Evolutionary conservation across 805 yeast genomes (phyloP), one percentile per base, ranked within the genome.

Genomic region (Danielia reshetovae): DNA sequence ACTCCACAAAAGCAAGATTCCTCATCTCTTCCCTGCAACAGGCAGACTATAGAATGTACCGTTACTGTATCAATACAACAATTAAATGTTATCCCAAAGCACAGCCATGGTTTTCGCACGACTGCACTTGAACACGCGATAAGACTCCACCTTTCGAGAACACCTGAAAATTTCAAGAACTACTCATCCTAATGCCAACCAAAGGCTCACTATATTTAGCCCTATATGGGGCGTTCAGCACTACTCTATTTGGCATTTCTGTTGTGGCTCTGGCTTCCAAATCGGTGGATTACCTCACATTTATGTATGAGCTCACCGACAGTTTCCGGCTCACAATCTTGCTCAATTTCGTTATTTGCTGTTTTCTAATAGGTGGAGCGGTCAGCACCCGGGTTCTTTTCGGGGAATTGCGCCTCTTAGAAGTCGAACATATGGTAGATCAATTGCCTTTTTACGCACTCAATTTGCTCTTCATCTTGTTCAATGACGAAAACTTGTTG

Each of bases 391-490:
- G 57, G 18, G 2, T 79, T 0, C 48, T 86, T 24, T 87, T 88
- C 62, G 96, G 96, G 0, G 79, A 77, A 37, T 61, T 90, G 34
- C 67, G 95, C 37, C 59, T 78, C 11, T 70, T 84, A 22, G 98
- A 90, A 54, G 58, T 72, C 34, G 95, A 89, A 46, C 89, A 83
- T 51, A 43, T 67, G 26, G 43, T 59, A 4, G 72, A 65, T 27
- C 51, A 42, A 18, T 34, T 65, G 18, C 72, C 72, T 1, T 44
- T 60, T 19, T 60, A 52, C 28, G 46, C 55, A 18, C 42, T 65
- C 37, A 60, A 69, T 77, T 33, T 75, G 70, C 54, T 94, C 74
- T 54, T 71, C 78, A 54, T 68, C 75, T 33, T 84, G 81, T 70
- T 77, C 2, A 62, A 82, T 14, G 76, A 85, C 26, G 79, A 78